Percentiles rank a stretch among this genome's conserved stretches.
Conservation (phyloP, 176 grass and related monocot genomes). For the Miscanthus lutarioriparius region DNA sequence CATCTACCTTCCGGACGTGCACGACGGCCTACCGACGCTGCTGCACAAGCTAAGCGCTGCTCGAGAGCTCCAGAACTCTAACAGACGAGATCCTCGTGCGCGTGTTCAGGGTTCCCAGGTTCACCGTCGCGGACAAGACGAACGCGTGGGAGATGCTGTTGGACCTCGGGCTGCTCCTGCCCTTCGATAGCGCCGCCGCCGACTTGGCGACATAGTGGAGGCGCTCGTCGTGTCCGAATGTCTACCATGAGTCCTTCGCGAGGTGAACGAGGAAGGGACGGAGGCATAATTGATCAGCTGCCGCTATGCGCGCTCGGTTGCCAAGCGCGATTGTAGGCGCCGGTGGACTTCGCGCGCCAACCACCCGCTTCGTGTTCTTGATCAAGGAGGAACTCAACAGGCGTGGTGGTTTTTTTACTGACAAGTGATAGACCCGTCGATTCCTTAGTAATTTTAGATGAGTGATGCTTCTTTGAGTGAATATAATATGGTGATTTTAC, state of each 20-base stretch:
- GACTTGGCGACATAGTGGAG: constrained; percentile 42
- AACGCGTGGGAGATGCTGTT: constrained; percentile 32
- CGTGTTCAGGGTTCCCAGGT: constrained; percentile 57
- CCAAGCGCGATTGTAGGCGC: background rate
- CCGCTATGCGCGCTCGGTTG: no score
- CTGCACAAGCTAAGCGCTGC: constrained; percentile 38
- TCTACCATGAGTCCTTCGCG: no score
- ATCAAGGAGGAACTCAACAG: constrained; percentile 41
- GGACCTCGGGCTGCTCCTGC: constrained; percentile 42
- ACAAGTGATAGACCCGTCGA: constrained; percentile 20
- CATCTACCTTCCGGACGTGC: constrained; percentile 54
- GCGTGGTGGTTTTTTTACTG: constrained; percentile 30
- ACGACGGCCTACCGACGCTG: constrained; percentile 42
- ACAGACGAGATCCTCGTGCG: no score
- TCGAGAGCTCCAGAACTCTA: constrained; percentile 2
- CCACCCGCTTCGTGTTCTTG: constrained; percentile 48
- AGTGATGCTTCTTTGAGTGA: no score
- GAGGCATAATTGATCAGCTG: no score
- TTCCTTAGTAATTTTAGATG: no score
- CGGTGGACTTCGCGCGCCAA: constrained; percentile 44
- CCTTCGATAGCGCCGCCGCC: no score
- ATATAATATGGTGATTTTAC: no score
- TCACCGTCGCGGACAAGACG: constrained; percentile 49
- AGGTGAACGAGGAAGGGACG: no score
- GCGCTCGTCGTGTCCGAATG: no score